phyloP scores from a whole-genome alignment of 495 filamentous ascomycete species.

The Penicillium atrosanguineum region DNA sequence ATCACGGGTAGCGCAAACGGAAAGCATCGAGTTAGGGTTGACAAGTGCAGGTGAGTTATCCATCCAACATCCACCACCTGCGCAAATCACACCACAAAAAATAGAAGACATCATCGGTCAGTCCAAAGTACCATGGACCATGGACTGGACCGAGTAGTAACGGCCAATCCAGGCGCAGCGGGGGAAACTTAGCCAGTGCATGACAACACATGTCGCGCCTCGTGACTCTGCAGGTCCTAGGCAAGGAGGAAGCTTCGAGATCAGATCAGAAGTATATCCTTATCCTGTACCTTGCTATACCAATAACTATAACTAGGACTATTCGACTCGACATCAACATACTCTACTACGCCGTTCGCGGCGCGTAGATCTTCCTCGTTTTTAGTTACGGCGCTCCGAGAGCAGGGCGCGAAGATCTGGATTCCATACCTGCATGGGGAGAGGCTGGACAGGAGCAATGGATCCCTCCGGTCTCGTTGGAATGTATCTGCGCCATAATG shows the following conservation, averaged over 20 bases:
- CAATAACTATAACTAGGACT: not conserved
- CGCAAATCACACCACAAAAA: not conserved
- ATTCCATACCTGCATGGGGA: conserved; percentile 6
- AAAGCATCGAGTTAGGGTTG: conserved; percentile 5
- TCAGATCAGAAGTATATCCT: not conserved
- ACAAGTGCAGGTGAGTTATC: not conserved
- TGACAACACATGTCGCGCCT: conserved; percentile 13
- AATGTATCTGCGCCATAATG: conserved; percentile 18
- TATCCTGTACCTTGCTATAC: conserved; percentile 1
- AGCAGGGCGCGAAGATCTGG: conserved; percentile 3
- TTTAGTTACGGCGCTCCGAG: not conserved
- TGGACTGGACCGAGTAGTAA: not conserved
- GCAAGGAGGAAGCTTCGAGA: conserved; percentile 6
- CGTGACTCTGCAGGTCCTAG: conserved; percentile 23
- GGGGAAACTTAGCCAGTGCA: not conserved
- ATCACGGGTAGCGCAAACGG: conserved; percentile 4
- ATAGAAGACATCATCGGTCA: conserved; percentile 25
- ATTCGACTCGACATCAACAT: not conserved
- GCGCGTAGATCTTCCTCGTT: not conserved
- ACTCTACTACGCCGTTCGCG: not conserved
- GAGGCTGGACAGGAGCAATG: conserved; percentile 4
- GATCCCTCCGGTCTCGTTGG: conserved; percentile 17
- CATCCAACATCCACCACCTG: not conserved
- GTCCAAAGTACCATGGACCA: conserved; percentile 9
- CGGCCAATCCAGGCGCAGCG: not conserved